Base-by-base conservation (phyloP, 169 alveolate species). In the Cryptosporidium baileyi region DNA sequence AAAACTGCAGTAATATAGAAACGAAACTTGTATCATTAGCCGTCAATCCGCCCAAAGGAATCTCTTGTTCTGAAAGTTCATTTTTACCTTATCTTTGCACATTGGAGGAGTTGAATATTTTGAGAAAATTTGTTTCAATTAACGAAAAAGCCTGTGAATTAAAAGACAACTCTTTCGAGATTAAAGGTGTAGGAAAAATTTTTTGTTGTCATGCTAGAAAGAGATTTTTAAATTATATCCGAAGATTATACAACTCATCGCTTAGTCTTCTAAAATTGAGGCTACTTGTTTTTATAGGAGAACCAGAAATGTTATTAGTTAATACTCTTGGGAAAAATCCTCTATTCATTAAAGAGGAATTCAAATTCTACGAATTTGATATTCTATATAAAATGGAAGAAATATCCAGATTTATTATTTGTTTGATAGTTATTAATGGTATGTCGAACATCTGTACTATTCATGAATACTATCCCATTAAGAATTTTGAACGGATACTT, bases 11-110 rank as follows among this genome's bases (percentile, higher is more conserved):
- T 47, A 11, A 47, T n/a, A 47, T 57, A 3, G 85, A 74, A 57
- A 52, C 57, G 5, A 74, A 54, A 26, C 32, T 74, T 6, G 24
- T 74, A 11, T 74, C 85, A 22, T 24, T 74, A 38, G 43, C 85
- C 4, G 57, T 74, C 30, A 30, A 36, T 1, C 85, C 85, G n/a
- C 85, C 85, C 30, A 6, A 17, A 9, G 85, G 85, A 54, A 74
- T 57, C 19, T 22, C 30, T 28, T 36, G 57, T 30, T 51, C n/a
- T 19, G 85, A 74, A 40, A 74, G 85, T 38, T 74, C 85, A 15
- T 57, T 74, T 40, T 24, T 52, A 34, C 67, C 85, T 7, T 57
- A 54, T 6, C 54, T 38, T 54, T 74, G 85, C 19, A 74, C 74
- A 34, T 7, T 32, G 8, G 36, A 45, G 13, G 85, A 74, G 30